phyloP scores from a whole-genome alignment of 352 stramenopile genomes.

The Globisporangium yorkense region DNA sequence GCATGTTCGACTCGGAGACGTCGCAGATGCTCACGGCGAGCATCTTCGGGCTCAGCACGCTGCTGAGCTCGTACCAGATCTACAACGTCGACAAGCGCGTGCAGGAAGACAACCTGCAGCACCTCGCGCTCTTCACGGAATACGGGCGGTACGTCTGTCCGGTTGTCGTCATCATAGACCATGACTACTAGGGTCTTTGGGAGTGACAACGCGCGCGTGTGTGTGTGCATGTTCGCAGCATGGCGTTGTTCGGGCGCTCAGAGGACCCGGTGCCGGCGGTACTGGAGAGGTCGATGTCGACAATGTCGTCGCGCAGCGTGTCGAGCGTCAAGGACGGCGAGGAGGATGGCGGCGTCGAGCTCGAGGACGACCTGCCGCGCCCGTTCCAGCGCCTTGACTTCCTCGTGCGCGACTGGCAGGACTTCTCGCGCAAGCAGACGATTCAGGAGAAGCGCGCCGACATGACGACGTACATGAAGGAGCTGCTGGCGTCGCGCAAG shows the following conservation, averaged over 20 bases:
- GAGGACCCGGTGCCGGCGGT: constrained; percentile 20
- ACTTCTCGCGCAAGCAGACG: constrained; percentile 91
- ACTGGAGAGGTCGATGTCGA: constrained; percentile 40
- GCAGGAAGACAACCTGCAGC: constrained; percentile 99
- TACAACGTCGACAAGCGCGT: constrained; percentile 99
- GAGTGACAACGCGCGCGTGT: background rate
- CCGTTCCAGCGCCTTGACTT: constrained; percentile 99
- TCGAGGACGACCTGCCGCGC: constrained; percentile 27
- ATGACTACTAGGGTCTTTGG: background rate
- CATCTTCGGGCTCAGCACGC: constrained; percentile 98
- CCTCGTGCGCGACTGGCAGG: constrained; percentile 98
- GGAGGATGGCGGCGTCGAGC: constrained; percentile 19
- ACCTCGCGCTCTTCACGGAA: constrained; percentile 99
- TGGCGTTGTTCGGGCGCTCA: constrained; percentile 64
- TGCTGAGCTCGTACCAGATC: constrained; percentile 97
- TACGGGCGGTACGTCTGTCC: constrained; percentile 85
- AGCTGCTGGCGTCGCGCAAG: constrained; percentile 90
- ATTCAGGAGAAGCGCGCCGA: constrained; percentile 86
- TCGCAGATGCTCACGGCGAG: constrained; percentile 97
- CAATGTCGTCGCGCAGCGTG: constrained; percentile 24
- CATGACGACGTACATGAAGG: constrained; percentile 93
- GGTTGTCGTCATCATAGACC: background rate
- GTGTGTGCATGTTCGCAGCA: constrained; percentile 21
- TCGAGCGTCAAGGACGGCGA: constrained; percentile 20
- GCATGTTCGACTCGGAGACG: constrained; percentile 99